phyloP scores from a whole-genome alignment of 1,284 basidiomycete species.

The Cryptococcus sp. region DNA sequence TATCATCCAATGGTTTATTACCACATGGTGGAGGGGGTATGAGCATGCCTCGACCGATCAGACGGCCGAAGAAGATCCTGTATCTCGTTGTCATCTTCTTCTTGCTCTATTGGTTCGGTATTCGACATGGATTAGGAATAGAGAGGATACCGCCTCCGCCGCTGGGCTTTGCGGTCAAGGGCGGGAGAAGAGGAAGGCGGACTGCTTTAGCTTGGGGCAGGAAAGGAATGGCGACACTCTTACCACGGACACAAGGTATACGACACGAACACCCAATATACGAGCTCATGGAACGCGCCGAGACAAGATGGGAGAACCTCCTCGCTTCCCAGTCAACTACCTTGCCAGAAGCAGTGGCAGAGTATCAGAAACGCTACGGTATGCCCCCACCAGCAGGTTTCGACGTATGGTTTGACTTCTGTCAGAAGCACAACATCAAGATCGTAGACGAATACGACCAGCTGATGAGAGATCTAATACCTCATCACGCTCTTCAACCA shows the following conservation, averaged over 20 bases:
- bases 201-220: constrained; percentile 20
- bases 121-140: constrained; percentile 50
- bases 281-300: constrained; percentile 52
- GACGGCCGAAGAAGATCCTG: constrained; percentile 48
- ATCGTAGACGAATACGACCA: constrained; percentile 69
- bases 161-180: constrained; percentile 40
- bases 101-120: constrained; percentile 51
- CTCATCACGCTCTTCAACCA: constrained; percentile 49
- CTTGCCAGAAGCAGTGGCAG: constrained; percentile 59
- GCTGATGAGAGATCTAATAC: constrained; percentile 48
- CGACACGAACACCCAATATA: constrained; percentile 47
- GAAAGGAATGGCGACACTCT: constrained; percentile 27
- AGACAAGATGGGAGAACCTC: constrained; percentile 41
- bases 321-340: constrained; percentile 58
- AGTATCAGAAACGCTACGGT: constrained; percentile 61
- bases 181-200: constrained; percentile 33
- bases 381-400: constrained; percentile 55
- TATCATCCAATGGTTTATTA: constrained; percentile 4
- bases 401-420: constrained; percentile 61
- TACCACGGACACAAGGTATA: constrained; percentile 2
- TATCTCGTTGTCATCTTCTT: constrained; percentile 49
- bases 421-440: constrained; percentile 66
- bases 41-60: constrained; percentile 38
- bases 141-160: constrained; percentile 41
- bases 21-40: constrained; percentile 1